These are phyloP conservation scores for Lachancea kluyveri DNA, from an alignment of 805 yeast species.

Conservation along the genomic window DNA sequence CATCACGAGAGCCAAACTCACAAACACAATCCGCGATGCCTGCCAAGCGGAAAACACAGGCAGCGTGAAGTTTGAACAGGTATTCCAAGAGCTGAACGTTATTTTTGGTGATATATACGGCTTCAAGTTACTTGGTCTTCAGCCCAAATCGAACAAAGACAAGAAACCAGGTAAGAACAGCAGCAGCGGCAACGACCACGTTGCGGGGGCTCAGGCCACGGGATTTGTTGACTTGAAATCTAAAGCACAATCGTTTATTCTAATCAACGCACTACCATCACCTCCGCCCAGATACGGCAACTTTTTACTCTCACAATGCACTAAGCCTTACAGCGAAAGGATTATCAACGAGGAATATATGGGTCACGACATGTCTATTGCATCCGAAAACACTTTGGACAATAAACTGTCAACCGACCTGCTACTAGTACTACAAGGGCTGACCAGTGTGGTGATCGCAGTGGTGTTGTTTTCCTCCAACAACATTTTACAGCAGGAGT, in stretches of 20 bases:
- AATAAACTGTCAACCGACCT: slow-evolving; percentile 15
- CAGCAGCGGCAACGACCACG: slow-evolving; percentile 3
- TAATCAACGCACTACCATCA: slow-evolving; percentile 16
- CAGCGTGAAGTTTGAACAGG: slow-evolving; percentile 9
- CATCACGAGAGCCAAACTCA: slow-evolving; percentile 16
- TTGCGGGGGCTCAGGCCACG: slow-evolving; percentile 1
- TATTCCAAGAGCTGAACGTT: slow-evolving; percentile 14
- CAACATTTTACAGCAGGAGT: slow-evolving; percentile 23
- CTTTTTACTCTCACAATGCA: slow-evolving; percentile 13
- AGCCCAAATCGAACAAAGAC: slow-evolving; percentile 7
- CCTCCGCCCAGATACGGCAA: slow-evolving; percentile 12
- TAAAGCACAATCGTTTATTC: slow-evolving; percentile 20
- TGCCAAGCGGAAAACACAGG: slow-evolving; percentile 16
- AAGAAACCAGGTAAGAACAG: background rate
- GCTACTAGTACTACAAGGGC: slow-evolving; percentile 20
- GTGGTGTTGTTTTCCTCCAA: slow-evolving; percentile 24
- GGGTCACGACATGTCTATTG: slow-evolving; percentile 14
- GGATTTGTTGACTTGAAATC: slow-evolving; percentile 1
- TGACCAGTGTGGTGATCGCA: slow-evolving; percentile 16
- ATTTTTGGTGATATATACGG: slow-evolving; percentile 25
- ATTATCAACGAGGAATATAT: slow-evolving; percentile 16
- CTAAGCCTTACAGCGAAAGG: slow-evolving; percentile 10
- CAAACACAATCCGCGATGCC: slow-evolving; percentile 15
- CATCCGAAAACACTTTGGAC: slow-evolving; percentile 10
- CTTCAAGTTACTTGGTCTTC: slow-evolving; percentile 18